Evolutionary conservation across 805 yeast genomes (phyloP), one percentile per base, ranked within the genome.

Genomic region (Saturnispora bothae): DNA sequence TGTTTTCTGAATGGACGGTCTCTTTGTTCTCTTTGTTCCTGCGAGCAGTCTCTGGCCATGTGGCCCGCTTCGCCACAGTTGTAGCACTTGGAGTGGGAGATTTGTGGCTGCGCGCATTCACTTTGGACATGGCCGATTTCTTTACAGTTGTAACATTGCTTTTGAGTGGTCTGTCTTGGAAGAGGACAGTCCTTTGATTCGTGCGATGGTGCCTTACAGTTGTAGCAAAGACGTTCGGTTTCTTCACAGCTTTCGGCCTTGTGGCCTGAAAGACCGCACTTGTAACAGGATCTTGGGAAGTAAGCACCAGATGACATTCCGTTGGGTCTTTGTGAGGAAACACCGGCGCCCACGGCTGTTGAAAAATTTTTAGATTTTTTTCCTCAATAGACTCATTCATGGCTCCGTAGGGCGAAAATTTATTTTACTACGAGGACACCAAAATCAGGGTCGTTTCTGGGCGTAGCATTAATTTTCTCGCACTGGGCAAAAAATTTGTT

Each of bases 111-210:
- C 23, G 80, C 73, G 66, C 96, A 86, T 58, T 86, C 95, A 36
- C 81, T 65, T 61, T 81, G 84, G 51, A 86, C 78, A 57, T 86
- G 96, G 40, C 95, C 96, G 41, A 80, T 71, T 59, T 80, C 83
- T 53, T 92, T 92, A 66, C 96, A 86, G 62, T 81, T 81, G 78
- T 82, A 86, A 64, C 96, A 86, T 62, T 86, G 86, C 64, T 86
- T 86, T 60, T 75, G 75, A 50, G 76, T 76, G 49, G 82, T 73
- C 62, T 85, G 86, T 63, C 79, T 83, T 57, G 95, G 94, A 56
- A 78, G 77, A 32, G 92, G 81, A 64, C 96, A 86, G 47, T 82
- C 94, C 50, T 76, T 72, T 39, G 92, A 83, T 63, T 83, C 88
- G 63, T 84, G 95, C 47, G 92, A 92, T 43, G 94, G 80, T 61